phyloP scores from a whole-genome alignment of 1,139 yeast species.

The Yamadazyma pseudoaaseri region DNA sequence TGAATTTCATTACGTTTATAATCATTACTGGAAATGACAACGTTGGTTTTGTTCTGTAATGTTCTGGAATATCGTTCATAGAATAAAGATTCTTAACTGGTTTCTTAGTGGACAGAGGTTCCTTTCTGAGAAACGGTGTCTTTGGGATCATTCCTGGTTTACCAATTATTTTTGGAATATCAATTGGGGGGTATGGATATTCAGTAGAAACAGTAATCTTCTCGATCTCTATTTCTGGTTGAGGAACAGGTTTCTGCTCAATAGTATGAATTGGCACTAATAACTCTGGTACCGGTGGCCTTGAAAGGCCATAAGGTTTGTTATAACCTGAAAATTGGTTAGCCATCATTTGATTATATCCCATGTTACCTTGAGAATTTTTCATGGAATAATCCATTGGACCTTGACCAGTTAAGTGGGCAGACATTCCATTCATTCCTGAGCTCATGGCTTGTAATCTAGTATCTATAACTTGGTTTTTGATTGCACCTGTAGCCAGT shows the following conservation, averaged over 20 bases:
- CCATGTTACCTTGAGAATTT: constrained; percentile 18
- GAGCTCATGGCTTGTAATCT: constrained; percentile 18
- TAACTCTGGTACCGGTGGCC: constrained; percentile 40
- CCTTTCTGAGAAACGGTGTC: constrained; percentile 38
- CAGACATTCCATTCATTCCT: constrained; percentile 20
- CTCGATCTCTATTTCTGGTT: constrained; percentile 13
- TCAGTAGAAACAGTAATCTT: constrained; percentile 22
- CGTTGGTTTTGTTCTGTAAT: constrained; percentile 79
- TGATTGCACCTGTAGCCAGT: constrained; percentile 4
- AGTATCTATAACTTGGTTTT: constrained; percentile 18
- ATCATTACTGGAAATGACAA: constrained; percentile 78
- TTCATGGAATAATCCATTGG: constrained; percentile 16
- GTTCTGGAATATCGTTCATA: constrained; percentile 81
- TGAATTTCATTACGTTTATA: constrained; percentile 70
- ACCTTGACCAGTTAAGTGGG: constrained; percentile 21
- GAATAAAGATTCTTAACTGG: constrained; percentile 61
- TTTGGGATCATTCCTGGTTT: constrained; percentile 39
- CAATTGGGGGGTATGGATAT: constrained; percentile 25
- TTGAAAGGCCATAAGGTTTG: constrained; percentile 19
- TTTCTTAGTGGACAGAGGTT: constrained; percentile 22
- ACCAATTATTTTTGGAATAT: constrained; percentile 31
- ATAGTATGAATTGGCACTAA: constrained; percentile 30
- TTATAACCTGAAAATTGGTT: constrained; percentile 4
- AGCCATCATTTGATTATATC: constrained; percentile 4
- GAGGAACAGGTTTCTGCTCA: constrained; percentile 9